Evolutionary conservation across 805 yeast species (phyloP), one percentile per base, ranked within the genome.

Genomic region (Wickerhamiella brachini): DNA sequence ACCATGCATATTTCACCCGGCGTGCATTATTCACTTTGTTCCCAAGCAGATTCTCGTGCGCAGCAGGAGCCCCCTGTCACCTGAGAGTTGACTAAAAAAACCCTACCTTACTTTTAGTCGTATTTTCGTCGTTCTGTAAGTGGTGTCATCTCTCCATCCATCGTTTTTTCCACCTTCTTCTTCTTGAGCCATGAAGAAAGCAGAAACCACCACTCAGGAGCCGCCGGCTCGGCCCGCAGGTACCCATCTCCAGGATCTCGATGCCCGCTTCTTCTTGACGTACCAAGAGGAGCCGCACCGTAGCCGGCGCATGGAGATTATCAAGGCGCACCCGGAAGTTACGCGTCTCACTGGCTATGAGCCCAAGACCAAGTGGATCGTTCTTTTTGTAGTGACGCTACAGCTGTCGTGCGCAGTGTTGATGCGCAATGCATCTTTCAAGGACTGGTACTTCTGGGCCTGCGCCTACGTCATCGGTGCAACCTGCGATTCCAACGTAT

Each of bases 391-490:
- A 7, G 89, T 85, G 13, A 53, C 70, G 0, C 57, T 83, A n/a
- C 97, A 88, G 65, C 69, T 86, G 20, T 49, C 74, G 1, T 65
- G 74, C 5, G 95, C 95, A 0, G 80, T 75, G 60, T 64, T 72
- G 51, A 68, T 88, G 49, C 71, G 83, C 51, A 64, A 82, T 59
- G 73, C 80, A 1, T 62, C 74, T 23, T 73, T 82, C 23, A 66
- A 76, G 44, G 64, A 74, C 24, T 72, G 72, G 69, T 71, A 72
- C 57, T 85, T 83, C 61, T 65, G 84, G 60, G 57, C 73, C 0
- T 62, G 78, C 12, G 90, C 94, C 5, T 88, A 88, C 60, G 67
- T 83, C 20, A 71, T 88, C 49, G 97, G 96, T 2, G 96, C 93
- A 15, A 85, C 95, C 8, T 76, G 85, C 50, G 82, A 80, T 63